phyloP scores from a whole-genome alignment of 2,329 filamentous ascomycete species.

The Elsinoe necatrix region DNA sequence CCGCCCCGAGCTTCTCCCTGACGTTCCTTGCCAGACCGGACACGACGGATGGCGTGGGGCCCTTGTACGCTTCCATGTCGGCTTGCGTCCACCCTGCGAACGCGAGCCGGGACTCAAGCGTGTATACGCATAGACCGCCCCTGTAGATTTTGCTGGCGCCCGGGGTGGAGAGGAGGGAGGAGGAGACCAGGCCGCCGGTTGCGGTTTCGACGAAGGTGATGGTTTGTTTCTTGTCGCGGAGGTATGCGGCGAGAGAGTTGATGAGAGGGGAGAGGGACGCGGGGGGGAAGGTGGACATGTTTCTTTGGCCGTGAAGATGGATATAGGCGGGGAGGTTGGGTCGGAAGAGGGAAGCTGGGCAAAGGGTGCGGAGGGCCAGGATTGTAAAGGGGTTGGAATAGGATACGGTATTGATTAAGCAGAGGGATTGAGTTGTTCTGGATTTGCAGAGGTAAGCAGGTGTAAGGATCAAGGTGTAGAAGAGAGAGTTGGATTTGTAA shows the following conservation, averaged over 20 bases:
- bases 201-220: slow-evolving; percentile 57
- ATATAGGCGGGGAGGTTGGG: not conserved
- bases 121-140: slow-evolving; percentile 56
- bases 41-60: slow-evolving; percentile 52
- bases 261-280: slow-evolving; percentile 36
- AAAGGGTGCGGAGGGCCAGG: not conserved
- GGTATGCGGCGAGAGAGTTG: slow-evolving; percentile 43
- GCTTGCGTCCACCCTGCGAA: slow-evolving; percentile 54
- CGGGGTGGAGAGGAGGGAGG: slow-evolving; percentile 49
- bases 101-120: slow-evolving; percentile 48
- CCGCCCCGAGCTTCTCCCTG: slow-evolving; percentile 46
- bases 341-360: not conserved
- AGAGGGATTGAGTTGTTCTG: no score
- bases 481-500: not conserved
- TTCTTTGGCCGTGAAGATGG: not conserved
- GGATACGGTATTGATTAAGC: not conserved
- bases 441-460: not conserved
- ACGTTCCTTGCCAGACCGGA: slow-evolving; percentile 49
- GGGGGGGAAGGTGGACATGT: slow-evolving; percentile 32
- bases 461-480: not conserved
- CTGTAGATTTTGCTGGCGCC: slow-evolving; percentile 52
- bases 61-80: slow-evolving; percentile 45
- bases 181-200: slow-evolving; percentile 54
- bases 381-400: no score
- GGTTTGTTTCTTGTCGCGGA: slow-evolving; percentile 49